Conservation (phyloP, 352 stramenopile genomes). For the Phytophthora tentaculata region DNA sequence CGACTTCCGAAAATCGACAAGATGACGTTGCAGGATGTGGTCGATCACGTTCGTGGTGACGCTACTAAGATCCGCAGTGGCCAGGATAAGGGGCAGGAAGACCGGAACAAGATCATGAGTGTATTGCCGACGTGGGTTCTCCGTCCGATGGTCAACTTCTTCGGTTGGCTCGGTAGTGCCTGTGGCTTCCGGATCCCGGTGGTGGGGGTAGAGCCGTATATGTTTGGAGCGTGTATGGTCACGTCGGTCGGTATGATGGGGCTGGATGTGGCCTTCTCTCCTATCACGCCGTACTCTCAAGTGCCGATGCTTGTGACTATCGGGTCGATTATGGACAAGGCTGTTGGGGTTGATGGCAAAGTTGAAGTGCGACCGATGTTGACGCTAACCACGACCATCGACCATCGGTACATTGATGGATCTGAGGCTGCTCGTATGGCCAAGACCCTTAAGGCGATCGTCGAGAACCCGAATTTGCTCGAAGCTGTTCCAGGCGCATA, state of each 20-base stretch:
- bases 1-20: slow-evolving; percentile 55
- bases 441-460: slow-evolving; percentile 51
- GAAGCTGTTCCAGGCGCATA: slow-evolving; percentile 48
- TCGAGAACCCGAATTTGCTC: slow-evolving; percentile 60
- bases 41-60: slow-evolving; percentile 48
- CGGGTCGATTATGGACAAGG: slow-evolving; percentile 68
- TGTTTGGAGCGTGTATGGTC: slow-evolving; percentile 78
- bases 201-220: slow-evolving; percentile 70
- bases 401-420: slow-evolving; percentile 73
- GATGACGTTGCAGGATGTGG: slow-evolving; percentile 63
- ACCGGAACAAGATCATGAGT: slow-evolving; percentile 70
- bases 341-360: slow-evolving; percentile 64
- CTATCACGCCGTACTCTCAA: slow-evolving; percentile 69
- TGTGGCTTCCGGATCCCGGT: slow-evolving; percentile 59
- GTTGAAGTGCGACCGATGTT: slow-evolving; percentile 67
- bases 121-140: slow-evolving; percentile 64
- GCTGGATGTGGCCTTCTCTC: slow-evolving; percentile 69
- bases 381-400: slow-evolving; percentile 74
- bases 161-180: slow-evolving; percentile 67
- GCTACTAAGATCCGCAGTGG: slow-evolving; percentile 58
- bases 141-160: slow-evolving; percentile 58
- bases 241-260: slow-evolving; percentile 80
- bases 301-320: slow-evolving; percentile 75
- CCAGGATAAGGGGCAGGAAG: slow-evolving; percentile 63
- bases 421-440: slow-evolving; percentile 68